These are phyloP conservation scores for Ehretia macrophylla DNA, from an alignment of 257 asterid species.

Conservation along the genomic window DNA sequence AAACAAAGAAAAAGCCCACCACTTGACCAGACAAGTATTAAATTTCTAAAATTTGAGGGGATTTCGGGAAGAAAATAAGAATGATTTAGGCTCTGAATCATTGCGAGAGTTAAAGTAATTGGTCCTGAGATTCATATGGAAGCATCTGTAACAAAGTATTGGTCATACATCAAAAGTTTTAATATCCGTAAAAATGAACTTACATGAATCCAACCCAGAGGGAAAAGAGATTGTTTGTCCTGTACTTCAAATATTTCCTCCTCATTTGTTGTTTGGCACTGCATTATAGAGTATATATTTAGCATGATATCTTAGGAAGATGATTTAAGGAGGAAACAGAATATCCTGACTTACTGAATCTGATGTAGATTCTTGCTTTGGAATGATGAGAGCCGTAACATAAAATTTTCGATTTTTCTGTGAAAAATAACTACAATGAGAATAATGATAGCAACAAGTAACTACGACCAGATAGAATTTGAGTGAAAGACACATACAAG, in stretches of 20 bases:
- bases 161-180: background rate
- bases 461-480: background rate
- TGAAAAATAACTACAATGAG: constrained; percentile 16
- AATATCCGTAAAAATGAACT: constrained; percentile 19
- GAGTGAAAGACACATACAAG: constrained; percentile 53
- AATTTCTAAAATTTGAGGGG: too few species aligned
- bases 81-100: too few species aligned
- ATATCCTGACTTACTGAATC: constrained; percentile 65
- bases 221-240: constrained; percentile 83
- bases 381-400: constrained; percentile 88
- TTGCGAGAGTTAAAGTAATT: background rate
- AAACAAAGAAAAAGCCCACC: too few species aligned
- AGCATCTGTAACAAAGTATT: background rate
- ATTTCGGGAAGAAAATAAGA: too few species aligned
- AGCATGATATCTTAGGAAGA: constrained; percentile 9
- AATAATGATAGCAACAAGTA: background rate
- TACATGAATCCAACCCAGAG: constrained; percentile 98
- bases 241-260: constrained; percentile 98
- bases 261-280: constrained; percentile 96
- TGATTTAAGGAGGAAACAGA: constrained; percentile 1
- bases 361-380: constrained; percentile 97
- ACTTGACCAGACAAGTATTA: too few species aligned
- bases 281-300: constrained; percentile 23
- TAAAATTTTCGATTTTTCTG: constrained; percentile 82
- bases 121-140: background rate